Conservation (phyloP, 805 yeast genomes). For the Wickerhamomyces rabaulensis region DNA sequence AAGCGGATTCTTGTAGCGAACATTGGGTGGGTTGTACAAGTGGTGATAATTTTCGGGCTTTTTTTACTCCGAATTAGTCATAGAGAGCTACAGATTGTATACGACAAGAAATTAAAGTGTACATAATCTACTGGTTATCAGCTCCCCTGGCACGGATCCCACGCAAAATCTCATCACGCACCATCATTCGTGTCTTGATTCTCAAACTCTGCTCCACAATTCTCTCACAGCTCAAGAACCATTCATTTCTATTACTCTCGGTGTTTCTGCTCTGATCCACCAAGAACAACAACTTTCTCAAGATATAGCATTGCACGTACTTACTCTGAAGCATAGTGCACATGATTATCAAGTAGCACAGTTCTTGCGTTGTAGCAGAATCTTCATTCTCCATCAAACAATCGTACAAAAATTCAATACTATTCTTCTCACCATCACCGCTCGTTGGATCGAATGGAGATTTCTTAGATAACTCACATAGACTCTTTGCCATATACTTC, state of each 20-base stretch:
- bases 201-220: not conserved
- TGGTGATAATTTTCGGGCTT: not conserved
- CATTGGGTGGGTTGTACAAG: slow-evolving; percentile 4
- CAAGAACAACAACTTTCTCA: slow-evolving; percentile 7
- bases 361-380: not conserved
- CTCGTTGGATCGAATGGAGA: no score
- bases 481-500: not conserved
- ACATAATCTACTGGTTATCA: not conserved
- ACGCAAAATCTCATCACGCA: not conserved
- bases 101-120: no score
- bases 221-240: not conserved
- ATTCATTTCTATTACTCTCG: not conserved
- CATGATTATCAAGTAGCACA: slow-evolving; percentile 1
- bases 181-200: not conserved
- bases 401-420: not conserved
- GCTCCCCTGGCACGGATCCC: not conserved
- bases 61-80: no score
- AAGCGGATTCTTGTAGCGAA: slow-evolving; percentile 8
- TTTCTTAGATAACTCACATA: not conserved
- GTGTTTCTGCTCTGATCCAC: slow-evolving; percentile 2
- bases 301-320: slow-evolving; percentile 3
- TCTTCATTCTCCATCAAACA: not conserved
- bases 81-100: no score
- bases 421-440: not conserved
- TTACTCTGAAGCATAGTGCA: slow-evolving; percentile 3